These are phyloP conservation scores for Cladophialophora exuberans DNA, from an alignment of 2,329 filamentous ascomycete species.

Conservation along the genomic window DNA sequence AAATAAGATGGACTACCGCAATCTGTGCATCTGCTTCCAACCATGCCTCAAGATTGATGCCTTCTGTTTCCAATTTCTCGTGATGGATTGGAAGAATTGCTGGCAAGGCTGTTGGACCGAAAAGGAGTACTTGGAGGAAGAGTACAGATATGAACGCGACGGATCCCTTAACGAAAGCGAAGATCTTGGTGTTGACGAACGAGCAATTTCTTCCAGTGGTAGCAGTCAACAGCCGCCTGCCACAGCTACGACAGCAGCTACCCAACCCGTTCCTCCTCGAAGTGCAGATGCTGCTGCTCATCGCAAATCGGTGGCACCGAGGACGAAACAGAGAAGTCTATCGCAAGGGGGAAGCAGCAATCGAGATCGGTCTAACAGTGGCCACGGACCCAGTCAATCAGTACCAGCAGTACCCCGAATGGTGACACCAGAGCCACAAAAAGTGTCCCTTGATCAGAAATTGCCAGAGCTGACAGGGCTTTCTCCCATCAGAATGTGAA, in stretches of 20 bases:
- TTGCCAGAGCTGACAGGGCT: conserved; percentile 53
- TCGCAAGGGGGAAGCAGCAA: conserved; percentile 24
- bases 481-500: conserved; percentile 51
- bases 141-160: conserved; percentile 38
- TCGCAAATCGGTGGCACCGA: conserved; percentile 23
- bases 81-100: conserved; percentile 93
- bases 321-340: conserved; percentile 31
- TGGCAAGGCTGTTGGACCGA: conserved; percentile 97
- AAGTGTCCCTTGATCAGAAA: conserved; percentile 45
- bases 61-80: conserved; percentile 92
- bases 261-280: conserved; percentile 14
- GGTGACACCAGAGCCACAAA: conserved; percentile 34
- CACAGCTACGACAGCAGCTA: background rate
- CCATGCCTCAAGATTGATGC: conserved; percentile 95
- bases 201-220: conserved; percentile 66
- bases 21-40: conserved; percentile 95
- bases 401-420: conserved; percentile 31
- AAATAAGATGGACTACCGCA: conserved; percentile 98
- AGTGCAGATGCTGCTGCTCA: conserved; percentile 25
- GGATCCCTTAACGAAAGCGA: conserved; percentile 34
- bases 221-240: conserved; percentile 56
- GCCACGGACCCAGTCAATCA: conserved; percentile 28
- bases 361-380: conserved; percentile 26
- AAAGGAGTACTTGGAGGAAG: conserved; percentile 71
- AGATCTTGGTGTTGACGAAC: conserved; percentile 50